Conservation (phyloP, 164 flowering plant species). For the Nelumbo lutea region DNA sequence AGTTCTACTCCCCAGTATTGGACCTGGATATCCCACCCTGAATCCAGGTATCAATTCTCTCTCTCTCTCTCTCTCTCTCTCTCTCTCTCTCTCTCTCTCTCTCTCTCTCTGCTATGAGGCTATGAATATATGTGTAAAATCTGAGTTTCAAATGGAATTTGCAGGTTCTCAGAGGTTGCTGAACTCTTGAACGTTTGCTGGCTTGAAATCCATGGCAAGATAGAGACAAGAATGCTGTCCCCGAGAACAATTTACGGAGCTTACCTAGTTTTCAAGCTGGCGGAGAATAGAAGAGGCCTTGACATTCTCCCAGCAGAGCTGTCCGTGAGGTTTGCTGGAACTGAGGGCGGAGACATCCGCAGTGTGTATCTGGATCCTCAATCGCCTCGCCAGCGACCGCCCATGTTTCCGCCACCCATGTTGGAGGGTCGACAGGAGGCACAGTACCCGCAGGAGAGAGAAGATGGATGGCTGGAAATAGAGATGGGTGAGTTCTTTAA, state of each 20-base stretch:
- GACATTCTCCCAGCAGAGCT: constrained; percentile 14
- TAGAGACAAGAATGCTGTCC: constrained; percentile 26
- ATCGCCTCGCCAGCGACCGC: too few species aligned
- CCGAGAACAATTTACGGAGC: constrained; percentile 28
- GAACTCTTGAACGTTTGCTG: constrained; percentile 34
- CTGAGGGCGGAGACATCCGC: not conserved
- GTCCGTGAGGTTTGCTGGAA: constrained; percentile 12
- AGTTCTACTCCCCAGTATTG: constrained; percentile 29
- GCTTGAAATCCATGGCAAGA: constrained; percentile 36
- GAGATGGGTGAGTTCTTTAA: constrained; percentile 49
- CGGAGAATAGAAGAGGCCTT: constrained; percentile 15
- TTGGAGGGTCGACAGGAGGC: not conserved
- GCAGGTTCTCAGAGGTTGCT: constrained; percentile 41
- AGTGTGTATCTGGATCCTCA: not conserved
- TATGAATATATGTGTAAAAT: too few species aligned
- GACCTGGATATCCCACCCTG: constrained; percentile 25
- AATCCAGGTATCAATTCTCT: constrained; percentile 23
- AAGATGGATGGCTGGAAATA: constrained; percentile 58
- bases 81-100: too few species aligned
- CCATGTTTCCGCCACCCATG: too few species aligned
- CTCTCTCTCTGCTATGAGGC: not conserved
- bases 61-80: not conserved
- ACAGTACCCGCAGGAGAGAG: constrained; percentile 25
- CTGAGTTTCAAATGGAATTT: too few species aligned
- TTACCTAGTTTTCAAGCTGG: constrained; percentile 26